Evolutionary conservation across 2,329 filamentous ascomycete genomes (phyloP).

Genomic region (Cryphonectria carpinicola): DNA sequence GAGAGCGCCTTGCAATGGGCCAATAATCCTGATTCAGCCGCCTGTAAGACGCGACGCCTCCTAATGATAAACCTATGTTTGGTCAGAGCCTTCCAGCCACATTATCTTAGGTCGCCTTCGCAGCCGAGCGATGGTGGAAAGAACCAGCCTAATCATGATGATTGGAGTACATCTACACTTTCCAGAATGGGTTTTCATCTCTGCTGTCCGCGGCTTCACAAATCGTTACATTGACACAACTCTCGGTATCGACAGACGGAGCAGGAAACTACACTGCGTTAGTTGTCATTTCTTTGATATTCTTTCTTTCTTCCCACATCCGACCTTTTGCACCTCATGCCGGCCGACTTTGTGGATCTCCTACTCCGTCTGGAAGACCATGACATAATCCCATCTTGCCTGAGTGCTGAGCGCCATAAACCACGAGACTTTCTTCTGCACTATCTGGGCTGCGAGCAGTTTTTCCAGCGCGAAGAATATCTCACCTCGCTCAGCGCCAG

Average conservation of each 20-base stretch:
- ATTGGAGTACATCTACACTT: not conserved
- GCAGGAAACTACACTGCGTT: not conserved
- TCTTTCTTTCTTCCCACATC: not conserved
- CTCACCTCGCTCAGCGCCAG: slow-evolving; percentile 13
- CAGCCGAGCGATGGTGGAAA: not conserved
- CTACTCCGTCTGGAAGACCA: slow-evolving; percentile 27
- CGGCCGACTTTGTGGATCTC: slow-evolving; percentile 16
- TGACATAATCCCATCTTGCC: slow-evolving; percentile 27
- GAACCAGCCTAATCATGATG: not conserved
- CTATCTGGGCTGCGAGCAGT: slow-evolving; percentile 29
- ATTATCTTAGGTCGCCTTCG: not conserved
- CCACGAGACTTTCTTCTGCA: slow-evolving; percentile 27
- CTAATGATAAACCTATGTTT: slow-evolving; percentile 1
- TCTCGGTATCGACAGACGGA: not conserved
- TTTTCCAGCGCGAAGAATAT: slow-evolving; percentile 28
- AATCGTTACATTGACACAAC: not conserved
- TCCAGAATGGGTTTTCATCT: not conserved
- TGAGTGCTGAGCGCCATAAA: slow-evolving; percentile 26
- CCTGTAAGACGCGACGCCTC: slow-evolving; percentile 10
- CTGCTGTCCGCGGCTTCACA: not conserved
- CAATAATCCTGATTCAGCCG: not conserved
- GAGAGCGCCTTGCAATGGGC: not conserved
- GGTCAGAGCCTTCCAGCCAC: not conserved
- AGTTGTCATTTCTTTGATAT: not conserved
- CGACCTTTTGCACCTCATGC: slow-evolving; percentile 12